phyloP scores from a whole-genome alignment of 1,284 basidiomycete genomes.

The Leccinum huronense region DNA sequence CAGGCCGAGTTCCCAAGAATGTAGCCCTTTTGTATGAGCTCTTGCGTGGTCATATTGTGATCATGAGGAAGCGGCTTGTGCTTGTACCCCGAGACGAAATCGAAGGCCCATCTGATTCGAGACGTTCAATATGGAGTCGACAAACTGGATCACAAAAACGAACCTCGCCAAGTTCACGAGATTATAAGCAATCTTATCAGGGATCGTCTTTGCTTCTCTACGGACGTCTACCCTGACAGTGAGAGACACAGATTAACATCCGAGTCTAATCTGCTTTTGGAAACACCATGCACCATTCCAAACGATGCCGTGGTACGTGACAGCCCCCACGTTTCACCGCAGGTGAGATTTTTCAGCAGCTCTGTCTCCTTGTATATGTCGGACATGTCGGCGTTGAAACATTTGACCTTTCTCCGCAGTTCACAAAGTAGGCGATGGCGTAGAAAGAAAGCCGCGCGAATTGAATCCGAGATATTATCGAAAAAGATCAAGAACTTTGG shows the following conservation, averaged over 20 bases:
- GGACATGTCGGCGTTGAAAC: constrained; percentile 18
- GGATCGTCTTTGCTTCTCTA: constrained; percentile 59
- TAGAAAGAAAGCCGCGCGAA: neutral
- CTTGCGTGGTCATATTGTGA: constrained; percentile 60
- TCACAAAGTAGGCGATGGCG: neutral
- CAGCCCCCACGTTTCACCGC: constrained; percentile 9
- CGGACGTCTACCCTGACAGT: constrained; percentile 40
- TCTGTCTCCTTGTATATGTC: constrained; percentile 4
- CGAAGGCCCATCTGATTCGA: constrained; percentile 58
- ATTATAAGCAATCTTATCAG: constrained; percentile 70
- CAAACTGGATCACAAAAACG: constrained; percentile 11
- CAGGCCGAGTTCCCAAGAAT: constrained; percentile 74
- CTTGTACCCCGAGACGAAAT: constrained; percentile 79
- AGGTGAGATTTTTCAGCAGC: neutral
- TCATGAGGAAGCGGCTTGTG: constrained; percentile 64
- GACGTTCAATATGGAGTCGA: constrained; percentile 12
- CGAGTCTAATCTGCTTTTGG: too few species aligned
- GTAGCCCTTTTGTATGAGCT: constrained; percentile 72
- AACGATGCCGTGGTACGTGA: constrained; percentile 9
- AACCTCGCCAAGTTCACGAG: constrained; percentile 62
- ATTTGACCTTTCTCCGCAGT: constrained; percentile 13
- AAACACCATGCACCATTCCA: constrained; percentile 10
- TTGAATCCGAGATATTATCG: constrained; percentile 22
- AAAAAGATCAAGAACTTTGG: constrained; percentile 37
- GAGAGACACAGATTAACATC: too few species aligned